Base-by-base conservation (phyloP, 768 basidiomycete genomes). In the Calvatia gigantea region DNA sequence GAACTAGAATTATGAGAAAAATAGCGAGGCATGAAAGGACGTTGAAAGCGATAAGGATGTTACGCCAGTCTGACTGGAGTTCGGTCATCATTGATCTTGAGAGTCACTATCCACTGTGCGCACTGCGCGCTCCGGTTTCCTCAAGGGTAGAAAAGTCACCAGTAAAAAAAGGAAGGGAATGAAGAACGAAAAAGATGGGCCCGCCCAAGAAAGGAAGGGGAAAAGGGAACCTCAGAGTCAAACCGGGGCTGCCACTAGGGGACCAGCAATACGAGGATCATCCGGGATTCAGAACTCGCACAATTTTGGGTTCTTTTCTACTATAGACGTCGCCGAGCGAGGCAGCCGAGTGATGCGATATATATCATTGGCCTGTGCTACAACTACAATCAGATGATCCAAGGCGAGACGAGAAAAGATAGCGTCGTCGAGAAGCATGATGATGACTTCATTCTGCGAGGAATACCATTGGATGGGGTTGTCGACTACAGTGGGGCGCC, bases 11-110 rank as follows among this genome's bases (percentile, higher is more conserved):
- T 15, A 54, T 35, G 32, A 56, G 42, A 6, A 39, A 19, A 33
- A 55, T 42, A 7, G 54, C 23, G 39, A 47, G 2, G 35, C 44
- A 12, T 6, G 44, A 19, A 15, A 47, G 54, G 14, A 37, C 19
- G 25, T 49, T 42, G 46, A 29, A 56, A 14, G 53, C 53, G 6
- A 54, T 33, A 6, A 54, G 42, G 21, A 54, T 37, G 14, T 17
- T 35, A 9, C 6, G 23, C 42, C 33, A 28, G 31, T 54, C n/a
- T 15, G 53, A n/a, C 8, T 54, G 53, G 6, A 31, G 38, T 19
- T 19, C n/a, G 19, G 15, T 17, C 43, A 38, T 43, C 7, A 14
- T 27, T 19, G 15, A 8, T 17, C 46, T 21, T 8, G 12, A 12
- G 38, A 27, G 6, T n/a, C n/a, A n/a, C n/a, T n/a, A n/a, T n/a